These are phyloP conservation scores for Fraxinus sp. DNA, from an alignment of 305 asterid species.

Conservation along the genomic window DNA sequence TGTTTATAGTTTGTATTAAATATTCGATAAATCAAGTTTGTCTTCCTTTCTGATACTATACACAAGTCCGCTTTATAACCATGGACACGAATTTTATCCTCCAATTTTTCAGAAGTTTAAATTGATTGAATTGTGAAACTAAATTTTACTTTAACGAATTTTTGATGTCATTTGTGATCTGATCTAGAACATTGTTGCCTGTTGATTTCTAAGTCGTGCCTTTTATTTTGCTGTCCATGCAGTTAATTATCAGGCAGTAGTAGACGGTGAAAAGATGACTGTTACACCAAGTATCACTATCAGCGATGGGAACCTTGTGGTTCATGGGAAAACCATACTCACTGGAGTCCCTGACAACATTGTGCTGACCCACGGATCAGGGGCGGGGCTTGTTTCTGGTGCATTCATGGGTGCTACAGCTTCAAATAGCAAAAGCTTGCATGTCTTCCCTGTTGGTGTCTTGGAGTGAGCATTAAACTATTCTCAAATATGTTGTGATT, in stretches of 20 bases:
- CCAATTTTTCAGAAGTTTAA: not conserved
- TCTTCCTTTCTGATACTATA: not conserved
- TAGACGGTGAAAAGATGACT: slow-evolving; percentile 57
- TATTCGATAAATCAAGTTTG: not conserved
- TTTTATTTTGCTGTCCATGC: slow-evolving; percentile 23
- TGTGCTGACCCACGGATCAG: slow-evolving; percentile 73
- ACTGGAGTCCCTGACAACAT: slow-evolving; percentile 80
- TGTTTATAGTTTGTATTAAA: not conserved
- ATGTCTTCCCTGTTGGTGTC: slow-evolving; percentile 81
- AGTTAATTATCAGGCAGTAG: slow-evolving; percentile 35
- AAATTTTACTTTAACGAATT: not conserved
- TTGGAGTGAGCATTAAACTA: slow-evolving; percentile 65
- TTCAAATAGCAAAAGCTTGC: slow-evolving; percentile 73
- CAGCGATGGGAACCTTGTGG: slow-evolving; percentile 76
- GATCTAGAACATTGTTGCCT: not conserved
- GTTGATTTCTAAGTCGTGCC: not conserved
- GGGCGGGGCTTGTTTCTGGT: slow-evolving; percentile 78
- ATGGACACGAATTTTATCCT: not conserved
- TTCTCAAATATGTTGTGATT: not conserved
- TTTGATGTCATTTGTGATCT: not conserved
- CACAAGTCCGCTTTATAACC: not conserved
- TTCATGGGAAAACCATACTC: slow-evolving; percentile 87
- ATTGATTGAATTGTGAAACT: not conserved
- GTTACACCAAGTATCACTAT: slow-evolving; percentile 77
- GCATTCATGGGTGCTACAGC: slow-evolving; percentile 91